Evolutionary conservation across 2,329 filamentous ascomycete species (phyloP).

Genomic region (Cadophora sp.): DNA sequence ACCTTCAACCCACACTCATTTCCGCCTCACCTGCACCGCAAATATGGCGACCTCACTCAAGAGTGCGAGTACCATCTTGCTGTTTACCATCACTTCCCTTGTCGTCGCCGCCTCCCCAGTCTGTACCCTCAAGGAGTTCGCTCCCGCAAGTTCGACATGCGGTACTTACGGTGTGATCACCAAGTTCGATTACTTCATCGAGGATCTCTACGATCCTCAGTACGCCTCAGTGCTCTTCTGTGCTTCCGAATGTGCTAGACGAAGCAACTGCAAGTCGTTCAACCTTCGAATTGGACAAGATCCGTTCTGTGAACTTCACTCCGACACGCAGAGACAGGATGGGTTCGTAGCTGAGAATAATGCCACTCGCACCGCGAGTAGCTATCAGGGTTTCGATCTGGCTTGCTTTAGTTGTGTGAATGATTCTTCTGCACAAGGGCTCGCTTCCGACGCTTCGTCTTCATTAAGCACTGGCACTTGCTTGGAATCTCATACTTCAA

Average conservation of each 20-base stretch:
- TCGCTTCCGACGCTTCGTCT: not conserved
- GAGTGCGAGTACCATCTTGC: not conserved
- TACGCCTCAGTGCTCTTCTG: not conserved
- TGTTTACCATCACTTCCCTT: not conserved
- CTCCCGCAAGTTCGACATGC: not conserved
- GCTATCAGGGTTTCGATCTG: slow-evolving; percentile 8
- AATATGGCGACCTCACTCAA: not conserved
- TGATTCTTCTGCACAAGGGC: not conserved
- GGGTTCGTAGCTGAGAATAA: not conserved
- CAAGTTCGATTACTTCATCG: not conserved
- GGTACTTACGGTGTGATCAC: not conserved
- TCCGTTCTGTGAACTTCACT: slow-evolving; percentile 4
- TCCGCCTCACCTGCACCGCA: not conserved
- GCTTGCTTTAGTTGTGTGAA: not conserved
- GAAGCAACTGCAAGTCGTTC: not conserved
- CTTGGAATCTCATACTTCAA: not conserved
- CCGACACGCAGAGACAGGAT: not conserved
- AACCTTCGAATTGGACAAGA: not conserved
- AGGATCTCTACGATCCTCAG: not conserved
- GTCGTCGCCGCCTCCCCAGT: not conserved
- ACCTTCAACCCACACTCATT: not conserved
- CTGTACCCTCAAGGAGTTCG: not conserved
- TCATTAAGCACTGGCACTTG: not conserved
- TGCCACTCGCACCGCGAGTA: not conserved
- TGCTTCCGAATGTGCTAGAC: not conserved